Base-by-base conservation (phyloP, 2,329 filamentous ascomycete genomes). In the Sporothrix dimorphospora region DNA sequence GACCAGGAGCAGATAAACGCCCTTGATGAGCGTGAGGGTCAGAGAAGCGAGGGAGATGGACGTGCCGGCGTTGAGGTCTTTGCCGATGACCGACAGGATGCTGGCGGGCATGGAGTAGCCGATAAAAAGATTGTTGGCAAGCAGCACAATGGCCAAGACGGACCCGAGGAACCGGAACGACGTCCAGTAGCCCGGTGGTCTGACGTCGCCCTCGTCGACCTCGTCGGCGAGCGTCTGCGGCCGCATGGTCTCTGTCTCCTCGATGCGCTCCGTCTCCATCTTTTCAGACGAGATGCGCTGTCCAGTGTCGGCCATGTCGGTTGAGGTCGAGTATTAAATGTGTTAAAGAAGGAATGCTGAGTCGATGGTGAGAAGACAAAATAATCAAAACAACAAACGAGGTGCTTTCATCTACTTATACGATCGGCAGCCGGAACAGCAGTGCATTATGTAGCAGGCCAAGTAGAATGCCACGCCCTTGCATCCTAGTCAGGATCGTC, bases 41-140 rank as follows among this genome's bases (percentile, higher is more conserved):
- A 40, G 47, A 1, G 21, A 71, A 1, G 16, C 38, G 0, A 42
- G 38, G 45, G 38, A 71, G 57, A 53, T 42, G 47, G 57, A 71
- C 24, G 27, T 71, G 57, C 42, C 55, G 30, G 59, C 45, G n/a
- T 19, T 24, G 38, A 71, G 16, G 45, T 71, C 69, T 3, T 42
- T 47, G 34, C 42, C 45, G 30, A 71, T 71, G 45, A 71, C 45
- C 3, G 57, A 63, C 19, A 71, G 30, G 7, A 71, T 71, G 30
- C 63, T 71, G 69, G 69, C 69, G 19, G 69, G 69, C 69, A 71
- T 71, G 2, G 69, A 63, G 61, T 71, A 71, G 16, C 69, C 69
- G 16, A 71, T 71, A 24, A 71, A 71, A 19, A 71, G 47, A 16
- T 71, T 71, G 45, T 71, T 71, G 57, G 57, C 69, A 1, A 71